Evolutionary conservation across 768 basidiomycete species (phyloP), one percentile per base, ranked within the genome.

Genomic region (Macrolepiota fuliginosa): DNA sequence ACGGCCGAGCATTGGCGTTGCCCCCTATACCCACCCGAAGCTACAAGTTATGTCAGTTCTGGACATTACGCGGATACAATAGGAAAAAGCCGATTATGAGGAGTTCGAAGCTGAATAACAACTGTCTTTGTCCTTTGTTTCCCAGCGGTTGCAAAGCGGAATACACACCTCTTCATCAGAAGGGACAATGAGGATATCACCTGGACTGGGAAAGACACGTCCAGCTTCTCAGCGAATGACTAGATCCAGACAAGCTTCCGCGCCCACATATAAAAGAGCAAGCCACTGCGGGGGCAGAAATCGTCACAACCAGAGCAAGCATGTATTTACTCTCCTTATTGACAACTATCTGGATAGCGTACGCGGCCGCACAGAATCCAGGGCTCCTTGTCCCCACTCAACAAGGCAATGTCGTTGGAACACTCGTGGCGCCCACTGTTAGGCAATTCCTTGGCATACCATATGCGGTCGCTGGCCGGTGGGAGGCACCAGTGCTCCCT

Each of bases 371-470:
- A 5, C 60, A 39, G n/a, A 12, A n/a, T n/a, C 27, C 29, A 1
- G 72, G 72, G 6, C 55, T 73, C 36, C 58, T 65, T 1, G 72
- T 76, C 7, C 37, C 63, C 32, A 78, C 77, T 0, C 63, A 65
- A 19, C 72, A 76, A 61, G 77, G 76, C 1, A 58, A 59, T 36
- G 75, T 77, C 22, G 19, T 68, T 50, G 76, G 76, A 2, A 70
- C 70, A 2, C 63, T 69, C 6, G 63, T 63, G 12, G 45, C 63
- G 0, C 66, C 70, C 2, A 67, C 59, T 15, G 75, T 78, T 2
- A 71, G 74, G 24, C 74, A 72, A 46, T 78, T 76, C 56, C 67
- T 77, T 7, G 75, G 75, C 2, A 65, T 75, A 9, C 76, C 75
- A 0, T 78, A 68, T 55, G 76, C 74, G 3, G 67, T 67, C 4